Base-by-base conservation (phyloP, 495 filamentous ascomycete species). In the Trichoderma reesei region DNA sequence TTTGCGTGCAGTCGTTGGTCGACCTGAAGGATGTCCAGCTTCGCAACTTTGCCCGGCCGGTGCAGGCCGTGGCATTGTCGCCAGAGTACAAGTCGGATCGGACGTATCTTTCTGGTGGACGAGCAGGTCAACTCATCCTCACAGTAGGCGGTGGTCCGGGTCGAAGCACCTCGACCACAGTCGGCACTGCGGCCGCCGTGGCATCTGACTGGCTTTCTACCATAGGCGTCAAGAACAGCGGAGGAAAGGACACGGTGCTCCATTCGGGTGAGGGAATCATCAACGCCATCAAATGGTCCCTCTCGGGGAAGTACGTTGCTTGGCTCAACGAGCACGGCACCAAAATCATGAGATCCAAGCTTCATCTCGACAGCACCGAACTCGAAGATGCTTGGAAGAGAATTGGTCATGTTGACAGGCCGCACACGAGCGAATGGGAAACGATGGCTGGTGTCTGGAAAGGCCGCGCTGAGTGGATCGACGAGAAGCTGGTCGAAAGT, bases 241-340 rank as follows among this genome's bases (percentile, higher is more conserved):
- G 80, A 36, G 93, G 92, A 20, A 95, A 90, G 72, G 94, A 98
- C 73, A 90, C 87, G 0, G 77, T 98, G 3, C 72, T 98, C 51
- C 95, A 98, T 73, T 91, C 88, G 37, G 94, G 94, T 3, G 95
- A 98, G 75, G 94, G 94, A 7, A 83, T 85, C 8, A 95, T 98
- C 65, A 90, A 85, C 67, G 89, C 88, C 6, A 91, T 98, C 65
- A 89, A 92, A 72, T 98, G 92, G 91, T 96, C 91, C 0, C 71
- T 90, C 63, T 91, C 91, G 1, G 93, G 94, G 1, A 90, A 88
- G 76, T 97, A 89, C 72, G 89, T 98, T 3, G 88, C 84, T 0
- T 98, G 94, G 94, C 80, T 94, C 31, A 98, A 96, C 68, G 94
- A 98, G 73, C 87, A 93, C 68, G 94, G 94, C 1, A 92, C 96